These are phyloP conservation scores for Nephelium lappaceum DNA, from an alignment of 345 rosid species.

Conservation along the genomic window DNA sequence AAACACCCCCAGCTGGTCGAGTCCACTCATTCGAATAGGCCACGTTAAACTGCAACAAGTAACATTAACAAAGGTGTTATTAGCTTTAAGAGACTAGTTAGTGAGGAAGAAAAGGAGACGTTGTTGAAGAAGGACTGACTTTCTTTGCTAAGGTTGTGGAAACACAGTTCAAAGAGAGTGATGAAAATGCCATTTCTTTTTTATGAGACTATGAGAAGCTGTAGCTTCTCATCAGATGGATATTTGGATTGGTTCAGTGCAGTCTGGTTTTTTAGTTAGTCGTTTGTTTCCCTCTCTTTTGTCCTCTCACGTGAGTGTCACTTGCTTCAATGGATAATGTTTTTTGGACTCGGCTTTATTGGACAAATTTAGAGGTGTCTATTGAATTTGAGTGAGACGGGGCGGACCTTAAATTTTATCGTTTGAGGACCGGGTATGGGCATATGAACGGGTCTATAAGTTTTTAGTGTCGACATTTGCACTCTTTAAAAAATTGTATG, in stretches of 20 bases:
- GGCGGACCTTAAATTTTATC: no score
- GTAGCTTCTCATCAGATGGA: neutral
- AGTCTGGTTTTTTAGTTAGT: neutral
- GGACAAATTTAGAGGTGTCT: no score
- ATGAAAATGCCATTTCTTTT: conserved; percentile 51
- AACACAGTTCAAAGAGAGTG: conserved; percentile 50
- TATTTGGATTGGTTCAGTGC: neutral
- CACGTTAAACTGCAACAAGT: conserved; percentile 36
- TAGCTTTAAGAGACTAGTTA: neutral
- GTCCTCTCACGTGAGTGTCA: no score
- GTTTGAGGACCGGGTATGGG: no score
- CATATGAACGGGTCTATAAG: no score
- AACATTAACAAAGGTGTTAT: neutral
- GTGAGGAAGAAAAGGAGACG: neutral
- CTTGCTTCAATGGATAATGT: no score
- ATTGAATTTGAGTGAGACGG: no score
- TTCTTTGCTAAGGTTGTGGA: conserved; percentile 47
- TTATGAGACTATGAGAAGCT: conserved; percentile 5
- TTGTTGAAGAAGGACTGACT: conserved; percentile 30
- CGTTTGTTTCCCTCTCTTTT: no score
- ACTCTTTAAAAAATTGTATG: no score
- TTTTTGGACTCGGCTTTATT: no score
- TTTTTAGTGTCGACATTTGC: no score
- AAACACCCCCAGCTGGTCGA: conserved; percentile 27
- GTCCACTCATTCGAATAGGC: conserved; percentile 35